phyloP scores from a whole-genome alignment of 148 eudicot genomes.

The Amaranthus palmeri region DNA sequence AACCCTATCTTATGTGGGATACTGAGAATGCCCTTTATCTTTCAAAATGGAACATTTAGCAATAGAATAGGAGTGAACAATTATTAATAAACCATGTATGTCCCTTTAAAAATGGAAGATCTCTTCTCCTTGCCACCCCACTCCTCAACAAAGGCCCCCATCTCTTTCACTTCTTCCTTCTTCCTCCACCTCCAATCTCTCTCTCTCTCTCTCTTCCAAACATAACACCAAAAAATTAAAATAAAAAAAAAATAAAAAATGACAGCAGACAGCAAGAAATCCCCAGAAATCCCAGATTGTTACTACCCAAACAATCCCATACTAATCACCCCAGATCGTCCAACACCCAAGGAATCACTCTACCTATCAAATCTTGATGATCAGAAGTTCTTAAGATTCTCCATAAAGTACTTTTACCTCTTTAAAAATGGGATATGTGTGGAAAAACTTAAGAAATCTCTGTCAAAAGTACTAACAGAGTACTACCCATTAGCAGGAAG shows the following conservation, averaged over 20 bases:
- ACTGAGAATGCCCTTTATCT: no score
- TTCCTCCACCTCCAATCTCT: not conserved
- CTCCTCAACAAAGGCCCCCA: slow-evolving; percentile 25
- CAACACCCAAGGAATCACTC: slow-evolving; percentile 62
- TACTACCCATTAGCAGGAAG: slow-evolving; percentile 96
- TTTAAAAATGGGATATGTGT: slow-evolving; percentile 36
- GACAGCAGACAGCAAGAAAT: slow-evolving; percentile 23
- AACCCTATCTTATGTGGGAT: no score
- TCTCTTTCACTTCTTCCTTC: slow-evolving; percentile 2
- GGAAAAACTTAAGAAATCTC: slow-evolving; percentile 45
- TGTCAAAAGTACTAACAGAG: slow-evolving; percentile 52
- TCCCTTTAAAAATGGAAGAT: not conserved
- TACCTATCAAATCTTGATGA: slow-evolving; percentile 85
- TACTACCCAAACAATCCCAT: slow-evolving; percentile 42
- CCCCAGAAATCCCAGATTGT: slow-evolving; percentile 61
- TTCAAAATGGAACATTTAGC: no score
- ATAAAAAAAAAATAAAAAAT: not conserved
- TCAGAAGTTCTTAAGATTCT: slow-evolving; percentile 78
- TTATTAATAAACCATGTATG: no score
- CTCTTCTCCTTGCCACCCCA: not conserved
- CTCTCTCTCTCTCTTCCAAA: slow-evolving; percentile 8
- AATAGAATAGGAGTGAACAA: no score
- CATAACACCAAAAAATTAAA: not conserved
- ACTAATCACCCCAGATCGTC: slow-evolving; percentile 48
- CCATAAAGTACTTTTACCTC: slow-evolving; percentile 71